A percentile compares a stretch with the other conserved stretches of the same genome.
These are phyloP conservation scores for Malus hybrid DNA, from an alignment of 331 rosid genomes.

Conservation along the genomic window DNA sequence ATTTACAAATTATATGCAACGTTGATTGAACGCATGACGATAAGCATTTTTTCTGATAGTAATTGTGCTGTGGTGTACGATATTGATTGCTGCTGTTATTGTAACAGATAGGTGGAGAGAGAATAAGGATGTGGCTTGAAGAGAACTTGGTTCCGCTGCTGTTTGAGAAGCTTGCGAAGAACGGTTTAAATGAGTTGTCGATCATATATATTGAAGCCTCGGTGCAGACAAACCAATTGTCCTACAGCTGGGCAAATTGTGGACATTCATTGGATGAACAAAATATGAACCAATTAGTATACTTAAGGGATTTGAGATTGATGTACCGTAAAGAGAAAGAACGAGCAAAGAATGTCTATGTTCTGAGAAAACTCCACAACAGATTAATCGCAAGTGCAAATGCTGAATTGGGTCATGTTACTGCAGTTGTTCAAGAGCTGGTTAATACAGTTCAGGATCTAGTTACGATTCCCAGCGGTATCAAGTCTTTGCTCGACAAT, in stretches of 20 bases:
- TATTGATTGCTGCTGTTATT: background rate
- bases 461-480: background rate
- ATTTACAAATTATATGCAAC: background rate
- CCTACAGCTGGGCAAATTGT: constrained; percentile 4
- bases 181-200: background rate
- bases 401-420: constrained; percentile 1
- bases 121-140: constrained; percentile 17
- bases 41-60: background rate
- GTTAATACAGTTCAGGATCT: constrained; percentile 9
- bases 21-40: background rate
- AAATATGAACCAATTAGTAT: background rate
- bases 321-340: constrained; percentile 14
- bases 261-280: constrained; percentile 3
- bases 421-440: constrained; percentile 9
- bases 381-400: constrained; percentile 1
- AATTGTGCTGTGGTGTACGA: background rate
- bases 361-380: constrained; percentile 3
- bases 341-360: constrained; percentile 6
- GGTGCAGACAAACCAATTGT: constrained; percentile 1
- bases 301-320: constrained; percentile 12
- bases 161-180: constrained; percentile 8
- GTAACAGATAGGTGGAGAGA: constrained; percentile 15
- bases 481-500: constrained; percentile 3
- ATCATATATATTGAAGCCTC: constrained; percentile 9
- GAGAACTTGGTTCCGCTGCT: constrained; percentile 15